Conservation (phyloP, 225 moss, liverwort and hornwort species). For the Polytrichum formosum region DNA sequence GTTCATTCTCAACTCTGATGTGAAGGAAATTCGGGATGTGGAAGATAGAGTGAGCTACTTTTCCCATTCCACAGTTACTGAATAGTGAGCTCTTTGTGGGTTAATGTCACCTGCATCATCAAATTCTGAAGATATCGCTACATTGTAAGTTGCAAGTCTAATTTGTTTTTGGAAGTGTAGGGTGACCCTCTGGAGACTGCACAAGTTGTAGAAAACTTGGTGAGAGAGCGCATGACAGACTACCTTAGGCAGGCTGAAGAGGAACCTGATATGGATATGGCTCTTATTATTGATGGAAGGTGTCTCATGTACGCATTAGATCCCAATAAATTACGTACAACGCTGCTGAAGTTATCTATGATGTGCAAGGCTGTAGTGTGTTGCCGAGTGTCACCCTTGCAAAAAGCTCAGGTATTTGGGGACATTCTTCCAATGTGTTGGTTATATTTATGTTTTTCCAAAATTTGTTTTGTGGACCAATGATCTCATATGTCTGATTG, state of each 20-base stretch:
- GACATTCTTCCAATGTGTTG: too few species aligned
- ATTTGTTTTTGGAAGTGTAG: slow-evolving; percentile 26
- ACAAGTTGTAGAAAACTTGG: slow-evolving; percentile 64
- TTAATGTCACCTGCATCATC: too few species aligned
- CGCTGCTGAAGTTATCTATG: slow-evolving; percentile 76
- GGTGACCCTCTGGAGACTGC: slow-evolving; percentile 79
- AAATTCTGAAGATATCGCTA: too few species aligned
- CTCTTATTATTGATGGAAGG: slow-evolving; percentile 90
- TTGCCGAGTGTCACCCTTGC: slow-evolving; percentile 92
- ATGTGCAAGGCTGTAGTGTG: slow-evolving; percentile 92
- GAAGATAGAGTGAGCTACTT: slow-evolving; percentile 67
- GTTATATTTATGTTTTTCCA: too few species aligned
- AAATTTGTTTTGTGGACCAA: too few species aligned
- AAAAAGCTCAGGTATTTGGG: slow-evolving; percentile 80
- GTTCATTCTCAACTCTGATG: slow-evolving; percentile 87
- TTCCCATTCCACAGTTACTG: too few species aligned
- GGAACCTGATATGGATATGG: slow-evolving; percentile 61
- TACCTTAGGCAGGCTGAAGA: slow-evolving; percentile 53
- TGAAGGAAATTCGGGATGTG: slow-evolving; percentile 81
- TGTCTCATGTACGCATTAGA: slow-evolving; percentile 94
- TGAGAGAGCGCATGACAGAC: slow-evolving; percentile 57
- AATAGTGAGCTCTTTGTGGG: too few species aligned
- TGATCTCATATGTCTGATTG: too few species aligned
- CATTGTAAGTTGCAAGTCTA: too few species aligned
- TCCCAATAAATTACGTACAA: slow-evolving; percentile 55